These are phyloP conservation scores for Leccinum aurantiacum DNA, from an alignment of 768 basidiomycete species.

Conservation along the genomic window DNA sequence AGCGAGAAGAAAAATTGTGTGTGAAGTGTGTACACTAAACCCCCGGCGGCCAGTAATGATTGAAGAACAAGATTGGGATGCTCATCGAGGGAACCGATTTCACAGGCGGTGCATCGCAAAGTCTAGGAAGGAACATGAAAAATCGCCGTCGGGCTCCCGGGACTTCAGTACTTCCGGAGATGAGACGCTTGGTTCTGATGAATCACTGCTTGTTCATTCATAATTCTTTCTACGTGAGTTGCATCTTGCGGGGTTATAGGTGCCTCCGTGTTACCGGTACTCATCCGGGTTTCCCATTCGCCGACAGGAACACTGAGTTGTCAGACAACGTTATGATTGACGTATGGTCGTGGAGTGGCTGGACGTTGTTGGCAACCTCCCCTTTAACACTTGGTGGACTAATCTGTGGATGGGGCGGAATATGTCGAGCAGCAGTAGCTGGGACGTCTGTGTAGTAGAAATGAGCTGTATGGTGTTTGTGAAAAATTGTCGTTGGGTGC, in stretches of 20 bases:
- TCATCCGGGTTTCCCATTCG: not conserved
- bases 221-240: constrained; percentile 16
- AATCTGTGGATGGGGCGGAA: not conserved
- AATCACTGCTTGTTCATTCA: constrained; percentile 1
- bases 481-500: constrained; percentile 27
- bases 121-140: constrained; percentile 16
- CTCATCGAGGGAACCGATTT: constrained; percentile 53
- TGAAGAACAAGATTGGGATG: constrained; percentile 54
- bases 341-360: constrained; percentile 1
- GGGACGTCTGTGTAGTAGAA: constrained; percentile 8
- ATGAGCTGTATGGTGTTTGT: constrained; percentile 12
- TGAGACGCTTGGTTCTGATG: constrained; percentile 3
- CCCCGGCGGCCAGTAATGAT: constrained; percentile 61
- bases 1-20: constrained; percentile 58
- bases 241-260: not conserved
- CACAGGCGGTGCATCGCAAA: constrained; percentile 52
- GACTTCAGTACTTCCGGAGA: constrained; percentile 3
- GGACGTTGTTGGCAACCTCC: not conserved
- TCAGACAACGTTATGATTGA: constrained; percentile 14
- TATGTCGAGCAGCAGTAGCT: constrained; percentile 18
- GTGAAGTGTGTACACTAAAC: constrained; percentile 61
- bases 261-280: not conserved
- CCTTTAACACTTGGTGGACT: not conserved
- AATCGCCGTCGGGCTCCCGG: not conserved
- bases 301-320: not conserved